Percentiles rank a stretch among this genome's conserved stretches.
Conservation (phyloP, 2,329 filamentous ascomycete species). For the Monosporascus cannonballus region DNA sequence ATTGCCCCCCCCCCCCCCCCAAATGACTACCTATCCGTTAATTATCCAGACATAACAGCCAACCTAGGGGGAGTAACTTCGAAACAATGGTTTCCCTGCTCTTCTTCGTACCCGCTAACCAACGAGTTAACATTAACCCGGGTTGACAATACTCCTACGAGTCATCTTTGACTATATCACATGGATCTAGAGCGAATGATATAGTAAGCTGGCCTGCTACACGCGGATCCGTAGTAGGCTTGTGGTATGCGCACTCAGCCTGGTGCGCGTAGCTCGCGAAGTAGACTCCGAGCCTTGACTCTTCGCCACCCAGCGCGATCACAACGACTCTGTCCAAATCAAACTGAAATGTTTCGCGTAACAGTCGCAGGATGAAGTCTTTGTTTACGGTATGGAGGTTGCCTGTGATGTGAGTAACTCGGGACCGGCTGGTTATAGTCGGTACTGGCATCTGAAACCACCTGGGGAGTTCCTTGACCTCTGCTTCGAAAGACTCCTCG, state of each 20-base stretch:
- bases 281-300: not conserved
- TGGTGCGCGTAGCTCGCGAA: not conserved
- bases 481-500: not conserved
- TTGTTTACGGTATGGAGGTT: not conserved
- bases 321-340: not conserved
- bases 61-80: too few species aligned
- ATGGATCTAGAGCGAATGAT: not conserved
- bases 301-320: not conserved
- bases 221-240: not conserved
- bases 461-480: not conserved
- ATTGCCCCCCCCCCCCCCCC: too few species aligned
- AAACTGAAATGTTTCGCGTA: not conserved
- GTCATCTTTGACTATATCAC: not conserved
- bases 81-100: too few species aligned
- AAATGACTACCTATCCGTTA: too few species aligned
- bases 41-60: too few species aligned
- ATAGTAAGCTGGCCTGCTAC: not conserved
- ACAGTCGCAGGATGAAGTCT: not conserved
- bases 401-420: not conserved
- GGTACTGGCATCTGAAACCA: not conserved
- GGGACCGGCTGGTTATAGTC: not conserved
- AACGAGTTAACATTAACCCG: not conserved
- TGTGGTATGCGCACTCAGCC: not conserved
- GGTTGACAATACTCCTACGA: not conserved
- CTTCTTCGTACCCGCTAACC: too few species aligned